These are phyloP conservation scores for Craterostigma plantagineum DNA, from an alignment of 257 asterid genomes.

Conservation along the genomic window DNA sequence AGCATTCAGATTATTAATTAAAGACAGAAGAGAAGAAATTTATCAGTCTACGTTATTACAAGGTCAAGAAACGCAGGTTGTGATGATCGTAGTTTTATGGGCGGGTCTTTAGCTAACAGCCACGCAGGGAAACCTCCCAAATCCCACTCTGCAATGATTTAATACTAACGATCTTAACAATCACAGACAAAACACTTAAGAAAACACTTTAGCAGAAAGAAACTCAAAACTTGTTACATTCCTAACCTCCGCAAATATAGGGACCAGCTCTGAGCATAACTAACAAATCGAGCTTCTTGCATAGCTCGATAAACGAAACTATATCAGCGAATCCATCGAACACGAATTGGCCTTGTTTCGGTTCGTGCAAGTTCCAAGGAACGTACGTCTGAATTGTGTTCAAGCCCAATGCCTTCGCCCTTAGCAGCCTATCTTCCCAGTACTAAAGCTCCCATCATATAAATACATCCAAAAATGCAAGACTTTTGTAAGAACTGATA, in stretches of 20 bases:
- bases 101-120: slow-evolving; percentile 76
- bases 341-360: slow-evolving; percentile 38
- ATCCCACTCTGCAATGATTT: slow-evolving; percentile 93
- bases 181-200: slow-evolving; percentile 7
- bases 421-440: slow-evolving; percentile 88
- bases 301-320: slow-evolving; percentile 53
- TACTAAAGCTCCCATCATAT: too few species aligned
- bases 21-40: neutral
- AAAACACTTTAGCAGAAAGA: neutral
- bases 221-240: neutral
- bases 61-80: slow-evolving; percentile 58
- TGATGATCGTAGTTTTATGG: slow-evolving; percentile 63
- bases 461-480: too few species aligned
- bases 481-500: too few species aligned
- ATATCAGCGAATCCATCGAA: slow-evolving; percentile 79
- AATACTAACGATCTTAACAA: too few species aligned
- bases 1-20: neutral
- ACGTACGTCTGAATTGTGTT: slow-evolving; percentile 84
- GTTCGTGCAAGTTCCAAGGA: slow-evolving; percentile 96
- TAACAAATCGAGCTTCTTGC: slow-evolving; percentile 63
- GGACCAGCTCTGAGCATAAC: slow-evolving; percentile 97
- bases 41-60: too few species aligned
- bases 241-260: slow-evolving; percentile 89
- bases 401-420: slow-evolving; percentile 95
- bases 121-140: slow-evolving; percentile 96